Evolutionary conservation across 331 rosid species (phyloP), one percentile per base, ranked within the genome.

Genomic region (Erythrophleum ivorense): DNA sequence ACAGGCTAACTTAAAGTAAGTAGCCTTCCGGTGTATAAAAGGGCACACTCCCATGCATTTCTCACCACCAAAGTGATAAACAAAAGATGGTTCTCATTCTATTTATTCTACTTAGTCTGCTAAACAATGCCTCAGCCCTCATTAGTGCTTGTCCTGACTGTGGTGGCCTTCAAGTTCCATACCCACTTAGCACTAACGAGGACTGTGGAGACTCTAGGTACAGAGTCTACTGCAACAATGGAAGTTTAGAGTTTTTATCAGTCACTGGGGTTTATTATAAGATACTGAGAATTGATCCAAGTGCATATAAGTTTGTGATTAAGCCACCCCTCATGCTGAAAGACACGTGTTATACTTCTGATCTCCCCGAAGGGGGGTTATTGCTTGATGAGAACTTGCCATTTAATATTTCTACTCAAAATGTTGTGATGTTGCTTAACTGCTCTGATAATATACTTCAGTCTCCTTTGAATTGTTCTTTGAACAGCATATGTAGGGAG

Each of bases 401-500:
- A 75, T 95, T 93, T 72, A 93, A 93, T 66, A 81, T 93, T 33
- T 93, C 98, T 14, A 77, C 88, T 10, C 90, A 78, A 3, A 95
- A 95, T 46, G 92, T 97, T 6, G 98, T 95, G 34, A 86, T 91
- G 87, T 34, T 95, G 81, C 46, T 95, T 58, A 93, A 93, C 43
- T 95, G 98, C 77, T 79, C 93, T 0, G 67, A 78, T 2, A 74
- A 75, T 73, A 83, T 95, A 24, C 87, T 91, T 31, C 65, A 2
- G 3, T 95, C 98, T 18, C 98, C 98, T 41, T 82, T 95, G n/a
- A 95, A 91, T 52, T 95, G 98, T 78, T 84, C 97, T n/a, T 79
- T 76, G 6, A 86, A 49, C 79, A 95, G 98, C 83, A 50, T 90
- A 0, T 95, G 98, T 29, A 88, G 95, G 85, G 72, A 72, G 84